Evolutionary conservation across 345 rosid species (phyloP), one percentile per base, ranked within the genome.

Genomic region (Gossypium sturtianum): DNA sequence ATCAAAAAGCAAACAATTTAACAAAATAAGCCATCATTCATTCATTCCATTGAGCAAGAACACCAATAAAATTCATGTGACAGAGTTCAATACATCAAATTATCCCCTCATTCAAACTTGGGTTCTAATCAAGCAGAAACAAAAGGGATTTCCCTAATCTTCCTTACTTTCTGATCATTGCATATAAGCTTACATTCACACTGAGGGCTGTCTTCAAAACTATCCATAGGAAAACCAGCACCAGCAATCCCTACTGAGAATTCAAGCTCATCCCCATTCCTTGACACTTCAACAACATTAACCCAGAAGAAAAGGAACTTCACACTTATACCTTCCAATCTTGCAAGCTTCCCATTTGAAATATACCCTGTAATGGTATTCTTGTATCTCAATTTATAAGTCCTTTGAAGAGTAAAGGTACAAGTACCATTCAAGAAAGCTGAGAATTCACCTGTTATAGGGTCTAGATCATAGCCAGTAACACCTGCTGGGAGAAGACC

Each of bases 161-260:
- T 74, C 56, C 75, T 74, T 8, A 66, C 66, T 81, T 66, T 47
- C 60, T 19, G 73, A 66, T 79, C 59, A 44, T 62, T 67, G 79
- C 97, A 94, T 73, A 84, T 81, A 80, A 90, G 79, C 17, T 94
- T 93, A 81, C 98, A 90, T 9, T 96, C 96, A 81, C 98, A 93
- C 53, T 89, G 97, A 34, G 98, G 97, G 41, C 84, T 80, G 81
- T 84, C 96, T 62, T 75, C 89, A 56, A 93, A 89, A 53, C 85
- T 86, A 77, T 83, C 90, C 48, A 87, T 66, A 6, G 90, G 85
- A 68, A 89, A 89, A 15, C 69, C 84, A 71, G 94, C 94, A 53
- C 88, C 88, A 3, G 89, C 81, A 71, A 88, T 86, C 66, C 91
- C 91, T 47, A 88, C 88, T 13, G 87, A 85, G 81, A 89, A 89